A percentile compares a stretch with the other conserved stretches of the same genome.
Conservation (phyloP, 495 filamentous ascomycete species). For the Penicillium silybi region DNA sequence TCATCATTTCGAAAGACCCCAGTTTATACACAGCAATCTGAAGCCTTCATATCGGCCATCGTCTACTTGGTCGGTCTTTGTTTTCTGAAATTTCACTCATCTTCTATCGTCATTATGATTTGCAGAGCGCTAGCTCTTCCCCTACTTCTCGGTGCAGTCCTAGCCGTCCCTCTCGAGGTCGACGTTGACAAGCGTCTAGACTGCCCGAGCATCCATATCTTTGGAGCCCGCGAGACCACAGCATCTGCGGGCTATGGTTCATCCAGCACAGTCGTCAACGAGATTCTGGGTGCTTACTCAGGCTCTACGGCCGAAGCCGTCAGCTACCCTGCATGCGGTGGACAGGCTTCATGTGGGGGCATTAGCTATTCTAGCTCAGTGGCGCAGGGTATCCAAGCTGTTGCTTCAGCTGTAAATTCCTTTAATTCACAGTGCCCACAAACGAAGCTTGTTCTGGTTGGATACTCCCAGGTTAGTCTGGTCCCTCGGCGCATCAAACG, state of each 20-base stretch:
- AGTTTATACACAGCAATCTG: neutral
- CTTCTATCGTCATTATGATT: conserved; percentile 5
- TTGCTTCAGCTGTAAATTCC: conserved; percentile 51
- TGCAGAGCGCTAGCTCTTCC: conserved; percentile 4
- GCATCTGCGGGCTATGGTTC: conserved; percentile 52
- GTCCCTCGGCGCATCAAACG: neutral
- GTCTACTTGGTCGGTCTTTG: too few species aligned
- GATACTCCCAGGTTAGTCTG: conserved; percentile 53
- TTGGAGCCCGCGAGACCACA: conserved; percentile 64
- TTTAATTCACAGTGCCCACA: conserved; percentile 52
- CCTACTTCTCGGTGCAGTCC: conserved; percentile 12
- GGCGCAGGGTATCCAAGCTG: conserved; percentile 47
- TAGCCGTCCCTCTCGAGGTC: conserved; percentile 16
- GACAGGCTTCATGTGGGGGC: conserved; percentile 44
- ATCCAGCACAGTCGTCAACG: conserved; percentile 46
- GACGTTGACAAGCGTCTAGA: conserved; percentile 17
- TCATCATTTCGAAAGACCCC: neutral
- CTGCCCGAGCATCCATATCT: conserved; percentile 54
- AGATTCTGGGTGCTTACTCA: conserved; percentile 42
- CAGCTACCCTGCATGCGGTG: conserved; percentile 59
- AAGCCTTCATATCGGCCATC: neutral
- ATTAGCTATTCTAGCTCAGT: conserved; percentile 52
- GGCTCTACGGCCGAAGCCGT: conserved; percentile 54
- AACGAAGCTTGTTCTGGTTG: conserved; percentile 56
- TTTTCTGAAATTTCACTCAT: too few species aligned